Conservation (phyloP, 1,284 basidiomycete species). For the Rhodotorula sp. region DNA sequence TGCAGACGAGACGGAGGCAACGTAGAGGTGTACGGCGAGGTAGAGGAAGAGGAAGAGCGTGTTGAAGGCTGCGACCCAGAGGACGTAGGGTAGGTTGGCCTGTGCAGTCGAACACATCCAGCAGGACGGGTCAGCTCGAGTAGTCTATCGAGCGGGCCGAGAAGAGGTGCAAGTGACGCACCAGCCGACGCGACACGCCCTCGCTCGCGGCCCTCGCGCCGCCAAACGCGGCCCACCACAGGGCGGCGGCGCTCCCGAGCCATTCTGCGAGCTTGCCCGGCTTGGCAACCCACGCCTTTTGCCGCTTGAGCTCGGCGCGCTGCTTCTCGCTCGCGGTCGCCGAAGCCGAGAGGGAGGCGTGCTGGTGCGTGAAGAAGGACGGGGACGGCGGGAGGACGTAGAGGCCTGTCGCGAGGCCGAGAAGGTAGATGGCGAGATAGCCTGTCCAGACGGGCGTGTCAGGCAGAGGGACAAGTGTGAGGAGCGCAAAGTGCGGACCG, state of each 20-base stretch:
- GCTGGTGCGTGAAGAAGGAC: conserved; percentile 37
- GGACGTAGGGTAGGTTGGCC: conserved; percentile 85
- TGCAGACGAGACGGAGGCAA: conserved; percentile 36
- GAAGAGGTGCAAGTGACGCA: conserved; percentile 47
- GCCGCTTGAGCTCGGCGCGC: not conserved
- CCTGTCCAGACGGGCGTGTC: conserved; percentile 56
- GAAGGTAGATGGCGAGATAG: conserved; percentile 83
- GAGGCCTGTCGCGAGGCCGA: conserved; percentile 80
- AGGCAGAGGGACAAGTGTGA: conserved; percentile 1
- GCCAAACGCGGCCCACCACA: conserved; percentile 74
- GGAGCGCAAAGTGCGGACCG: conserved; percentile 56
- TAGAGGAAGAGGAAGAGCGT: conserved; percentile 80
- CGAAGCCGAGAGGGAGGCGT: not conserved
- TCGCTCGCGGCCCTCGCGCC: conserved; percentile 39
- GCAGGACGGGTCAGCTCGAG: not conserved
- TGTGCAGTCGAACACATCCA: conserved; percentile 47
- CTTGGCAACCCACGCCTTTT: conserved; percentile 17
- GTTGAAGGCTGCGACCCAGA: conserved; percentile 91
- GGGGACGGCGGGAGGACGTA: conserved; percentile 63
- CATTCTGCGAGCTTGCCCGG: conserved; percentile 69
- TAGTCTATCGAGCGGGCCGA: not conserved
- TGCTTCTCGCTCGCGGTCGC: not conserved
- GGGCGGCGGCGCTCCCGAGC: conserved; percentile 69
- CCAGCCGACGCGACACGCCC: conserved; percentile 72
- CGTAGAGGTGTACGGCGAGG: conserved; percentile 66